These are phyloP conservation scores for Fusarium pininemorale DNA, from an alignment of 2,329 filamentous ascomycete species.

Conservation along the genomic window DNA sequence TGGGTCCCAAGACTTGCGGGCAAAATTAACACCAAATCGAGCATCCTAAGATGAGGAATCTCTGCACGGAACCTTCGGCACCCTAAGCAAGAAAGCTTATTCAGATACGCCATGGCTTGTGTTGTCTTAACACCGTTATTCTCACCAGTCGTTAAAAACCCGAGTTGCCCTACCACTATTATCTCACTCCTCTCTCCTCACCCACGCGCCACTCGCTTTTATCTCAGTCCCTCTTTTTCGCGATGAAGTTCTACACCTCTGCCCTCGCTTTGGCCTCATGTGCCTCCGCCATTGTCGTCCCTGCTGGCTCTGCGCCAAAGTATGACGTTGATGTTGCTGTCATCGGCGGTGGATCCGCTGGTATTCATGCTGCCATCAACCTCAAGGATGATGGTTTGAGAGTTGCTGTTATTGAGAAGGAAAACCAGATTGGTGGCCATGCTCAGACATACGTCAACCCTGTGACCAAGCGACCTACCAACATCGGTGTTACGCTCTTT, in stretches of 20 bases:
- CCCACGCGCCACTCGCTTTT: not conserved
- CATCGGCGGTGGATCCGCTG: constrained; percentile 21
- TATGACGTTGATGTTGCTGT: constrained; percentile 20
- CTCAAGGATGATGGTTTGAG: constrained; percentile 18
- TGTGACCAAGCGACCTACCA: constrained; percentile 3
- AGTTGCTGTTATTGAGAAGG: constrained; percentile 25
- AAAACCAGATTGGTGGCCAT: constrained; percentile 32
- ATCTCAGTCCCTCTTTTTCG: not conserved
- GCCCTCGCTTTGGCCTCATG: not conserved
- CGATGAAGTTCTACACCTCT: not conserved
- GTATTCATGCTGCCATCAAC: constrained; percentile 22
- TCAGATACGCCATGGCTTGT: not conserved
- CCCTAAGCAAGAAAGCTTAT: not conserved
- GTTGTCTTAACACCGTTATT: not conserved
- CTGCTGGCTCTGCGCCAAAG: not conserved
- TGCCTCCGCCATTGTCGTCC: not conserved
- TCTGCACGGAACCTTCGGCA: not conserved
- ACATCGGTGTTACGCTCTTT: constrained; percentile 26
- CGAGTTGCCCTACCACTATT: not conserved
- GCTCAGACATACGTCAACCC: constrained; percentile 34
- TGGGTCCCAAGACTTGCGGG: not conserved
- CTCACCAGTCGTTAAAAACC: not conserved
- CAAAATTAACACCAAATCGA: not conserved
- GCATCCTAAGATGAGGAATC: not conserved
- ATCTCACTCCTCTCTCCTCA: no score